Conservation (phyloP, 192 early-diverging fungal species). For the Funneliformis mosseae region DNA sequence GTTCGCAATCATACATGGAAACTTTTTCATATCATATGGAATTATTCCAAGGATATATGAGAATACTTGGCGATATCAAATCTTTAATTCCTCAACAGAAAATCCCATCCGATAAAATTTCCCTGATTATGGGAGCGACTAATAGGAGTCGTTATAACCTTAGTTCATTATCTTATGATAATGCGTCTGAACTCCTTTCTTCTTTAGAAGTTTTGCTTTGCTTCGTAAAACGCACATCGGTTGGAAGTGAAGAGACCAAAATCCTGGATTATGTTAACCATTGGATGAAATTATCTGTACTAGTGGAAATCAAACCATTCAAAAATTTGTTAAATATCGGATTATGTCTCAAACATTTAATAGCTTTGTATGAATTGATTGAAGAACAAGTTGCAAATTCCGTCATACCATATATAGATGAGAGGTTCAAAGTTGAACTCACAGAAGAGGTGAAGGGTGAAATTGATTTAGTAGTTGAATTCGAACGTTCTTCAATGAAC, state of each 20-base stretch:
- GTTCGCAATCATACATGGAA: background rate
- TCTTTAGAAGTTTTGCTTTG: slow-evolving; percentile 34
- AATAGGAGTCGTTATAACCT: background rate
- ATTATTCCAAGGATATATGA: slow-evolving; percentile 24
- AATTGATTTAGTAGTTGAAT: background rate
- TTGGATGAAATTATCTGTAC: slow-evolving; percentile 24
- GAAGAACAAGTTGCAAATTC: slow-evolving; percentile 31
- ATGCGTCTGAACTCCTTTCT: slow-evolving; percentile 17
- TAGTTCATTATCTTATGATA: slow-evolving; percentile 11
- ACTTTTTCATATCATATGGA: slow-evolving; percentile 33
- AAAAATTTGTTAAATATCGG: background rate
- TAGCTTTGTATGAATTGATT: slow-evolving; percentile 33
- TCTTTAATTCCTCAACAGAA: slow-evolving; percentile 14
- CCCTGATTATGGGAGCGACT: background rate
- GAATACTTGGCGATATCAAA: slow-evolving; percentile 27
- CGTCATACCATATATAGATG: background rate
- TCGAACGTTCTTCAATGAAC: background rate
- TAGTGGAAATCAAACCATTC: slow-evolving; percentile 6
- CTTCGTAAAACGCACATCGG: slow-evolving; percentile 27
- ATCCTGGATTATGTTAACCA: slow-evolving; percentile 26
- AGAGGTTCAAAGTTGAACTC: slow-evolving; percentile 24
- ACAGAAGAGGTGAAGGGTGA: background rate
- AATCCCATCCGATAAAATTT: slow-evolving; percentile 2
- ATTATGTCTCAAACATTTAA: slow-evolving; percentile 25
- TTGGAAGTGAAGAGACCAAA: background rate